Base-by-base conservation (phyloP, 768 basidiomycete species). In the Suillus paluster region DNA sequence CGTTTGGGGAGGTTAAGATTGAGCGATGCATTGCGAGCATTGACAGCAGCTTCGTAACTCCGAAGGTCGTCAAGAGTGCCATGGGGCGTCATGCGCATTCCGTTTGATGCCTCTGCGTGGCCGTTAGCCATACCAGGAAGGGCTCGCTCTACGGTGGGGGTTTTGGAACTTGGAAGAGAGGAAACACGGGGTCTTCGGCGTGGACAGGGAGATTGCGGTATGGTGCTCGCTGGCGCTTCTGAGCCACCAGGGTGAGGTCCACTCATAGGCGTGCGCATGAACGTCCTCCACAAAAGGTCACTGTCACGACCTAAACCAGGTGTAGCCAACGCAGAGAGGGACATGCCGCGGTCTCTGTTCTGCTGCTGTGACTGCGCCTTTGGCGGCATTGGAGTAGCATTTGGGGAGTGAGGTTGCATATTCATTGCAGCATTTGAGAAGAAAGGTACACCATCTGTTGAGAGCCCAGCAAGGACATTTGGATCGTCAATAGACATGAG, bases 401-500 rank as follows among this genome's bases (percentile, higher is more conserved):
- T 80, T 4, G 83, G 79, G 53, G 84, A 83, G 39, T 71, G 70
- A 8, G 70, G 73, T 36, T 70, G 64, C 39, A 70, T 41, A 6
- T 69, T 58, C 65, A 76, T 61, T 21, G 66, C 65, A 6, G 70
- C 50, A 25, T 64, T 66, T 44, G 78, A 77, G 71, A 91, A 92
- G 79, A 91, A 91, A 0, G 89, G 86, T 15, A 83, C 79, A 7
- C 81, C 84, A 61, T 88, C 87, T 4, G 71, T 73, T 1, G 85
- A 73, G 53, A 91, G 78, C 2, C 87, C 84, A 0, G 89, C 86
- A 41, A 92, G 79, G 9, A 88, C 86, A 58, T 83, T 83, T 1
- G 86, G 84, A 68, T 93, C 91, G 60, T 92, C 91, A 56, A 94
- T 80, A 21, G 85, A 86, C 86, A 94, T 84, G 57, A 89, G 80